Evolutionary conservation across 371 early-diverging fungal genomes (phyloP).

Genomic region (Catenaria anguillulae): DNA sequence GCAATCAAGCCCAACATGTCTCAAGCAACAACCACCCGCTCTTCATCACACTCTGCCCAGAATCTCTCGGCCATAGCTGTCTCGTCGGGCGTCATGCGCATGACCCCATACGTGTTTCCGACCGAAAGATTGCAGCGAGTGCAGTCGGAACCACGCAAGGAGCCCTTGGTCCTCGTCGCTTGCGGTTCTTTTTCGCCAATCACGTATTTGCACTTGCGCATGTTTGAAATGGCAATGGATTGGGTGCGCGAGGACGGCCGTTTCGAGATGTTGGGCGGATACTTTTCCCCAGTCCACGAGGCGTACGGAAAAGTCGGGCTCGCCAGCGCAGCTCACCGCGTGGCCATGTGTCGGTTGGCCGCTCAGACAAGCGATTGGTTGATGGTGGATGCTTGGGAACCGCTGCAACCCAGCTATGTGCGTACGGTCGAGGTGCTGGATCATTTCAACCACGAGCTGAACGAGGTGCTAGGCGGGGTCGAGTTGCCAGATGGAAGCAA

Average conservation of each 20-base stretch:
- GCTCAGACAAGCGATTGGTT: slow-evolving; percentile 72
- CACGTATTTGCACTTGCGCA: slow-evolving; percentile 90
- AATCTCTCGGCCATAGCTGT: not conserved
- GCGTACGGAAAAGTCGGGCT: slow-evolving; percentile 82
- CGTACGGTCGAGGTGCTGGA: slow-evolving; percentile 83
- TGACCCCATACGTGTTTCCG: not conserved
- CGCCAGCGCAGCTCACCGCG: slow-evolving; percentile 67
- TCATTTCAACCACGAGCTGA: slow-evolving; percentile 80
- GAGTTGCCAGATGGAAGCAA: slow-evolving; percentile 27
- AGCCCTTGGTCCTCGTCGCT: slow-evolving; percentile 83
- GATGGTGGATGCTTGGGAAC: slow-evolving; percentile 95
- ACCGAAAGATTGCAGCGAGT: not conserved
- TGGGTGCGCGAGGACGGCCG: slow-evolving; percentile 51
- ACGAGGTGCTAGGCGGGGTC: slow-evolving; percentile 44
- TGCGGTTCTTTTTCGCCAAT: slow-evolving; percentile 96
- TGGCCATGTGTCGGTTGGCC: slow-evolving; percentile 84
- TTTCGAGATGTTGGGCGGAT: slow-evolving; percentile 83
- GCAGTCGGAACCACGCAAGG: slow-evolving; percentile 46
- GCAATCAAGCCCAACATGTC: not conserved
- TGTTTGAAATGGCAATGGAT: slow-evolving; percentile 96
- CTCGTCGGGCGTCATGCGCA: not conserved
- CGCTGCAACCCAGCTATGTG: slow-evolving; percentile 57
- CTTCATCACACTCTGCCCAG: not conserved
- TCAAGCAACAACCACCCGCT: not conserved
- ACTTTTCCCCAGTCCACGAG: slow-evolving; percentile 91